Evolutionary conservation across 257 asterid genomes (phyloP), one percentile per base, ranked within the genome.

Genomic region (Scutellaria minor): DNA sequence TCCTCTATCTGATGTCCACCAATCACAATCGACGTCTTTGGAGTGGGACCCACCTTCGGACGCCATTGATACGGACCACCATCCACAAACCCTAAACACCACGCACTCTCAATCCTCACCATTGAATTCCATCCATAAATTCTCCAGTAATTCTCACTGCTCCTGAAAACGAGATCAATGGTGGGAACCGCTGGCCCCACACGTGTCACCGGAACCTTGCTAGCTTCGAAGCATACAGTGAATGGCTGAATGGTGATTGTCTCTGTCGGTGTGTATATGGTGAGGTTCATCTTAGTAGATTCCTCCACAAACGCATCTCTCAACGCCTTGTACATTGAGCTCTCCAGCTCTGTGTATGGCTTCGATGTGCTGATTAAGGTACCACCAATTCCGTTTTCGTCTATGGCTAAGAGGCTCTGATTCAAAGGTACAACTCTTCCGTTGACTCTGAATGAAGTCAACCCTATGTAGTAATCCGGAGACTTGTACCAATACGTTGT

Each of bases 1-100:
- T 83, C 82, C 68, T 80, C 71, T 12, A 83, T 11, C 10, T 80
- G 85, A 64, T 72, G 78, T 9, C 80, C 84, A 0, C 86, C 86
- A 6, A 83, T 73, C 76, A 76, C 82, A 6, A 83, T 53, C 2
- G 84, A 50, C 7, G 80, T 69, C 45, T 24, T 75, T 24, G 82
- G 69, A 3, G 66, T 15, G 27, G 27, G 27, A 1, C 27, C 27
- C 27, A 24, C 27, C 27, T 24, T 24, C 27, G 27, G 27, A 24
- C 27, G 27, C 27, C 27, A 24, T 24, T 24, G 27, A 2, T 24
- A 24, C 14, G 0, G 35, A 12, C 84, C 80, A 7, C 83, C 83
- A 47, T 78, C 85, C 9, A 72, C 55, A 10, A 83, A 78, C 18
- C 84, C 82, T 42, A 81, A 68, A 44, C 88, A 83, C 85, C 77